These are phyloP conservation scores for Trichosanthes truncata DNA, from an alignment of 306 rosid species.

Conservation along the genomic window DNA sequence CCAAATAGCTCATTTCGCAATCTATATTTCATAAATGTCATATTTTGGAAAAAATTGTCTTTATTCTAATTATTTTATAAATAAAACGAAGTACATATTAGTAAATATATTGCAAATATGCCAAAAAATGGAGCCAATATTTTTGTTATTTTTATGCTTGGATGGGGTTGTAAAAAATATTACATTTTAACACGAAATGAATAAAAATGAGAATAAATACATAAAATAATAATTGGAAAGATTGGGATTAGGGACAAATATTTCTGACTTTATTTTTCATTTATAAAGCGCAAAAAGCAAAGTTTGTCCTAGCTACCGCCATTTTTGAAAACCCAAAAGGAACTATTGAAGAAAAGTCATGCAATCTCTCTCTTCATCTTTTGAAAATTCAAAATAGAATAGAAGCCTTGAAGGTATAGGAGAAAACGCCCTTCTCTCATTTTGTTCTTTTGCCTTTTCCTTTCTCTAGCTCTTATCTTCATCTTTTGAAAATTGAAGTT, in stretches of 20 bases:
- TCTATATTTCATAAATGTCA: no score
- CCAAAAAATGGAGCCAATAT: neutral
- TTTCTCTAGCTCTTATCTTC: neutral
- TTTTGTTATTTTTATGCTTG: neutral
- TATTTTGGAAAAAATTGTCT: no score
- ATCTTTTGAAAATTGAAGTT: neutral
- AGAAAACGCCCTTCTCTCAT: neutral
- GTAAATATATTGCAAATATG: neutral
- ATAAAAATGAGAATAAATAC: neutral
- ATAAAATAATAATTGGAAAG: neutral
- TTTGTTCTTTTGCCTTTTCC: neutral
- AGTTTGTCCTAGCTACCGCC: neutral
- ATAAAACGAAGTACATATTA: neutral
- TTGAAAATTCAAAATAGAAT: no score
- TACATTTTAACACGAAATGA: neutral
- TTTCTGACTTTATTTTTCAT: neutral
- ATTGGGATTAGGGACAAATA: neutral
- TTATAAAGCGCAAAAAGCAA: neutral
- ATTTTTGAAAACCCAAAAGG: no score
- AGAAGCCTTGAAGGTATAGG: no score
- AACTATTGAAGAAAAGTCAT: neutral
- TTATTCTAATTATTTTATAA: no score
- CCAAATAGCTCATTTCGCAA: no score
- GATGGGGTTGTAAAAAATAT: neutral
- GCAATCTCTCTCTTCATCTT: no score